A percentile compares a stretch with the other conserved stretches of the same genome.
phyloP scores from a whole-genome alignment of 148 eudicot genomes.

The Cornus kousa region DNA sequence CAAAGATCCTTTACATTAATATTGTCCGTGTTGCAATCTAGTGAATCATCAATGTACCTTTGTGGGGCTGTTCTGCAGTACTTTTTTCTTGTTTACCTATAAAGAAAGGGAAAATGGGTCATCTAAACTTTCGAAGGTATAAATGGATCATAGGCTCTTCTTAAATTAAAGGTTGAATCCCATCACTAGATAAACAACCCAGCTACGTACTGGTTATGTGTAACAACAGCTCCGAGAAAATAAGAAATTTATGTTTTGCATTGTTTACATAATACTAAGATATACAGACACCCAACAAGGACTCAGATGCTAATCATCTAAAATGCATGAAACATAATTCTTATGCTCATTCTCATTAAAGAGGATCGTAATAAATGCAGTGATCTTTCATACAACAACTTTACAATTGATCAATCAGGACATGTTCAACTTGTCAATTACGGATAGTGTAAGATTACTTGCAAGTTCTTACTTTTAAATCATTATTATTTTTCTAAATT shows the following conservation, averaged over 20 bases:
- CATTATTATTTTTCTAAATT: background rate
- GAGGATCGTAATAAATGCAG: conserved; percentile 3
- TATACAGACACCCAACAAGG: no score
- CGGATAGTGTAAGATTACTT: conserved; percentile 14
- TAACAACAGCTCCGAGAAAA: no score
- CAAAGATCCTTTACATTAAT: background rate
- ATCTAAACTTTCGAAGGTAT: background rate
- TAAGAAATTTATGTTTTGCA: no score
- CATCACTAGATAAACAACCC: background rate
- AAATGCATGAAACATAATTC: background rate
- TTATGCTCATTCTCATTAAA: background rate
- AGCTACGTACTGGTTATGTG: no score
- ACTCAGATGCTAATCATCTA: background rate
- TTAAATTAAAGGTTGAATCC: background rate
- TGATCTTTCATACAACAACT: conserved; percentile 30
- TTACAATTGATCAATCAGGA: background rate
- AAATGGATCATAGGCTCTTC: background rate
- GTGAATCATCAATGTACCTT: background rate
- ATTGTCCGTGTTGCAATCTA: background rate
- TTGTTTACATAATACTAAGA: no score
- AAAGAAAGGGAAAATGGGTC: background rate
- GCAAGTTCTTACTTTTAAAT: background rate
- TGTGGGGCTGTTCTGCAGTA: background rate
- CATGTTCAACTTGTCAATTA: conserved; percentile 12
- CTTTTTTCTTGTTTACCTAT: background rate